Evolutionary conservation across 1,284 basidiomycete species (phyloP).

Genomic region (Apiotrichum sp.): DNA sequence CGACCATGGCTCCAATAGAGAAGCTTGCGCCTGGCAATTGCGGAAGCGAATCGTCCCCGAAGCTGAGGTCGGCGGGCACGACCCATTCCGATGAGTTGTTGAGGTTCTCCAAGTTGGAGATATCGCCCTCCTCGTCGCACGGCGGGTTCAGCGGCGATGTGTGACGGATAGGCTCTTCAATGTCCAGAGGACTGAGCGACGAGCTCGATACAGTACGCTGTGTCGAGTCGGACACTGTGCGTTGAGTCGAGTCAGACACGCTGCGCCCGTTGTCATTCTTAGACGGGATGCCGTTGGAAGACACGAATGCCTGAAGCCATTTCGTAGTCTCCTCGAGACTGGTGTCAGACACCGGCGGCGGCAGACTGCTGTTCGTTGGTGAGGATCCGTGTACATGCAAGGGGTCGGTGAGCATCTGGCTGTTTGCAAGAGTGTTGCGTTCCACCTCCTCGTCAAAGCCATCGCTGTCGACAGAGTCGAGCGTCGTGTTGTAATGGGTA

Average conservation of each 20-base stretch:
- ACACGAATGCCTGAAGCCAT: background rate
- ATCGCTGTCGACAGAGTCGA: background rate
- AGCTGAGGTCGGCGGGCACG: background rate
- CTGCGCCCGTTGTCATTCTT: background rate
- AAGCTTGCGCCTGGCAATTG: background rate
- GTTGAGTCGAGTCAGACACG: background rate
- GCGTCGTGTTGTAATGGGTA: background rate
- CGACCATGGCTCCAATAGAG: constrained; percentile 2
- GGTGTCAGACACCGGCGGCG: background rate
- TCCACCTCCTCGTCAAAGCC: constrained; percentile 1
- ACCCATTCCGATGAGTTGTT: constrained; percentile 6
- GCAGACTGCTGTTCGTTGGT: background rate
- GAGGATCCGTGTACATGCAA: background rate
- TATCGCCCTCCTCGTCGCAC: background rate
- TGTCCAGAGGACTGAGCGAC: background rate
- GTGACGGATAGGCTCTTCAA: constrained; percentile 1
- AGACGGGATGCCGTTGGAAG: background rate
- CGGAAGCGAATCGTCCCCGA: constrained; percentile 1
- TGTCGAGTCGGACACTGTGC: background rate
- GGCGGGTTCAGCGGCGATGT: constrained; percentile 1
- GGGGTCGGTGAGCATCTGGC: background rate
- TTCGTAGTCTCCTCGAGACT: background rate
- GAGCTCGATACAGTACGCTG: background rate
- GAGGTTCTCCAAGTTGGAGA: constrained; percentile 1
- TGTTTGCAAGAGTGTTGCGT: background rate